These are phyloP conservation scores for Eucalyptus victrix DNA, from an alignment of 345 rosid species.

Conservation along the genomic window DNA sequence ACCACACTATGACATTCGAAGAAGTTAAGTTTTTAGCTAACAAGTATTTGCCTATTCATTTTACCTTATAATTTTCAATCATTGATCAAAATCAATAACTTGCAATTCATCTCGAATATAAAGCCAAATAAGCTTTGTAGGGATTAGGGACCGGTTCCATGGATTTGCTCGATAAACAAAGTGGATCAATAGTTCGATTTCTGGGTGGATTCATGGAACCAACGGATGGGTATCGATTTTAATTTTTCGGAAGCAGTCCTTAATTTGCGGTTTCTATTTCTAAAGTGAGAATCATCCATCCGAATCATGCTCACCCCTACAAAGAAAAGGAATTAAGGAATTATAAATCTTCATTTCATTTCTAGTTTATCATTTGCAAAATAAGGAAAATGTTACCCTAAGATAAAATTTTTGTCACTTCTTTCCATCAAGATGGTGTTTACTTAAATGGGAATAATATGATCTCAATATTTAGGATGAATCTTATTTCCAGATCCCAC, in stretches of 20 bases:
- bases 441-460: neutral
- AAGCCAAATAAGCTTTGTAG: accelerated
- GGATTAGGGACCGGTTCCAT: too few species aligned
- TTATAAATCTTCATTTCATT: neutral
- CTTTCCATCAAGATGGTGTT: neutral
- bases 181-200: accelerated
- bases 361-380: neutral
- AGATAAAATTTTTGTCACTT: neutral
- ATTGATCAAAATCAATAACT: too few species aligned
- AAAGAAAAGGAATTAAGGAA: neutral
- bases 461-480: neutral
- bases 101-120: too few species aligned
- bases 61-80: too few species aligned
- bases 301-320: too few species aligned
- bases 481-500: neutral
- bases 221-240: accelerated
- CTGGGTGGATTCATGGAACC: accelerated
- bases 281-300: too few species aligned
- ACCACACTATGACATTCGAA: too few species aligned
- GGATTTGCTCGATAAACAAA: accelerated
- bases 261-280: too few species aligned
- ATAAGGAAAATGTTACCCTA: neutral
- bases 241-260: too few species aligned
- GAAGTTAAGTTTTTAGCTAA: too few species aligned
- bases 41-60: too few species aligned